These are phyloP conservation scores for Verbena officinalis DNA, from an alignment of 257 asterid species.

Conservation along the genomic window DNA sequence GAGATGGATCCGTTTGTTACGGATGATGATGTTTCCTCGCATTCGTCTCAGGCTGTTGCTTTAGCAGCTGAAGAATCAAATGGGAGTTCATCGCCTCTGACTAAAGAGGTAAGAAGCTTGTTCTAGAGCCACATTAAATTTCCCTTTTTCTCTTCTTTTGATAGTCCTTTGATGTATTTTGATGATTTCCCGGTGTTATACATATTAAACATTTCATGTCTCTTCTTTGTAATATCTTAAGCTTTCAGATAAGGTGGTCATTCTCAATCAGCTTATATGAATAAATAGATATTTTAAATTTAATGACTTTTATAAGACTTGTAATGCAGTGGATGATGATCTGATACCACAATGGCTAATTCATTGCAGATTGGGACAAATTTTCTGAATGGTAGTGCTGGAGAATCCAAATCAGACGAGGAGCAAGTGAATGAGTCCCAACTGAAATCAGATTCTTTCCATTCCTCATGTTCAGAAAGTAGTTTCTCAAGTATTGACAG, in stretches of 20 bases:
- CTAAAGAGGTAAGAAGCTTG: conserved; percentile 48
- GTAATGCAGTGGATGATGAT: conserved; percentile 18
- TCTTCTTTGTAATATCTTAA: no score
- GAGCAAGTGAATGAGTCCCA: conserved; percentile 38
- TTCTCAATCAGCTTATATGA: no score
- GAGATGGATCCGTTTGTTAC: conserved; percentile 60
- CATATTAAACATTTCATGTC: no score
- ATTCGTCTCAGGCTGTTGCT: conserved; percentile 63
- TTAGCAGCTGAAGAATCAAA: conserved; percentile 60
- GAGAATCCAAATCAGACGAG: conserved; percentile 47
- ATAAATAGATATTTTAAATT: no score
- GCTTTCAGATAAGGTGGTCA: no score
- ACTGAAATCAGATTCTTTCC: conserved; percentile 40
- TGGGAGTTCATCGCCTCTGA: conserved; percentile 60
- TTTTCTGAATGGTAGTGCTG: conserved; percentile 37
- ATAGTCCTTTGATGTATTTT: no score
- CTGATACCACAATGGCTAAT: conserved; percentile 22
- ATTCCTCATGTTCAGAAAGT: conserved; percentile 36
- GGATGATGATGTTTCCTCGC: conserved; percentile 79
- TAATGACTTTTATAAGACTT: background rate
- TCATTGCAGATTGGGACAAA: conserved; percentile 53
- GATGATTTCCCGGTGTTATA: no score
- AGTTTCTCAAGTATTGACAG: conserved; percentile 38
- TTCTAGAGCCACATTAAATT: background rate
- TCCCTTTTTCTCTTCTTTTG: no score